phyloP scores from a whole-genome alignment of 2,329 filamentous ascomycete species.

The Microcyclospora tardicrescens region DNA sequence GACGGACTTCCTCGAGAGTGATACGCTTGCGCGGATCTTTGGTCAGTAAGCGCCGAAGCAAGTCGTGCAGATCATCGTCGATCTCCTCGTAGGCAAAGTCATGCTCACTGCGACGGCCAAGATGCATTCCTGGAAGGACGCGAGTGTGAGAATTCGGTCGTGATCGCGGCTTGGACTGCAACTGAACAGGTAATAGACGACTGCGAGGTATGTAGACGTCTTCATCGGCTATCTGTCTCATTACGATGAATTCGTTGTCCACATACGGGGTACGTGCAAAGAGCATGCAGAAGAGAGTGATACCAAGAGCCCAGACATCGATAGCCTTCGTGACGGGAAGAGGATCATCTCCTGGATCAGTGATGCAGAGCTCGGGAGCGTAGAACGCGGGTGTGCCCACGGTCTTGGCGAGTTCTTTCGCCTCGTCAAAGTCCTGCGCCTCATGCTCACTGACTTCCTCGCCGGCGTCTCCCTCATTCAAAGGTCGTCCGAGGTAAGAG shows the following conservation, averaged over 20 bases:
- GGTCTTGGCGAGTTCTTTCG: conserved; percentile 92
- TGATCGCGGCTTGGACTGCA: conserved; percentile 27
- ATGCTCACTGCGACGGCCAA: conserved; percentile 61
- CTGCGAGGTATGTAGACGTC: conserved; percentile 79
- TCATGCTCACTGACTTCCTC: conserved; percentile 64
- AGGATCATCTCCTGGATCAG: conserved; percentile 54
- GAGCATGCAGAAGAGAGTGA: conserved; percentile 90
- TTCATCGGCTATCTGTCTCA: conserved; percentile 79
- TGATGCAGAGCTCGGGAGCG: conserved; percentile 89
- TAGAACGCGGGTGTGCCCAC: conserved; percentile 97
- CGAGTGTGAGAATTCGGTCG: conserved; percentile 34
- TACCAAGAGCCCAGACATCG: conserved; percentile 92
- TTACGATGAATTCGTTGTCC: conserved; percentile 83
- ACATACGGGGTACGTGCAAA: conserved; percentile 91
- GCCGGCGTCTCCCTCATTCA: conserved; percentile 50
- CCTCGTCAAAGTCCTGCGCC: conserved; percentile 76
- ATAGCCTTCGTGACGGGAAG: conserved; percentile 81
- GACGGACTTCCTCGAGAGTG: conserved; percentile 80
- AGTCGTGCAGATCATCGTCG: conserved; percentile 64
- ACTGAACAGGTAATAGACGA: conserved; percentile 60
- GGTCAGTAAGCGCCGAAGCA: conserved; percentile 64
- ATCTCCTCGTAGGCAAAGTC: conserved; percentile 77
- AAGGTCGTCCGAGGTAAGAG: conserved; percentile 85
- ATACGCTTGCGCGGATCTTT: conserved; percentile 88
- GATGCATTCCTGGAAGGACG: conserved; percentile 32